A percentile compares a stretch with the other conserved stretches of the same genome.
phyloP scores from a whole-genome alignment of 1,284 basidiomycete species.

The Mrakiaceae sp. region DNA sequence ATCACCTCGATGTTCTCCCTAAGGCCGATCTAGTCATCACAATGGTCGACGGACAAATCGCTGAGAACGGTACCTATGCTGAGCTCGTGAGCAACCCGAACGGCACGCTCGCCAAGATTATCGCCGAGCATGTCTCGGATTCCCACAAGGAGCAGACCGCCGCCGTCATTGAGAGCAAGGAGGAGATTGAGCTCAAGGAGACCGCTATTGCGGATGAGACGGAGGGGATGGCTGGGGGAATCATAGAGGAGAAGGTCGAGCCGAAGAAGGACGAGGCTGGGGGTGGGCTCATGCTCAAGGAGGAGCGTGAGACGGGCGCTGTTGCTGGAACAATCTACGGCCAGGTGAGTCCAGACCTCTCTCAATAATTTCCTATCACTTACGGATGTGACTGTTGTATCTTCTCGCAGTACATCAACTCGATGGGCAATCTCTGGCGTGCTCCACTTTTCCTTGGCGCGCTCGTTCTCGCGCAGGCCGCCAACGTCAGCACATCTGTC shows the following conservation, averaged over 20 bases:
- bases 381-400: no score
- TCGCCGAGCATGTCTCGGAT: slow-evolving; percentile 26
- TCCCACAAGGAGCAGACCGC: not conserved
- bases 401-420: slow-evolving; percentile 4
- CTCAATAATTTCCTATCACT: no score
- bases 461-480: slow-evolving; percentile 22
- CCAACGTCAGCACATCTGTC: slow-evolving; percentile 24
- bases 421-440: not conserved
- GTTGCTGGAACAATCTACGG: slow-evolving; percentile 15
- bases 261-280: slow-evolving; percentile 1
- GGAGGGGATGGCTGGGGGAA: not conserved
- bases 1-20: slow-evolving; percentile 54
- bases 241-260: not conserved
- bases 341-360: no score
- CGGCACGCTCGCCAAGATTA: slow-evolving; percentile 46
- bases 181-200: slow-evolving; percentile 5
- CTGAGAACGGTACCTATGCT: slow-evolving; percentile 30
- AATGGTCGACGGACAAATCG: slow-evolving; percentile 24
- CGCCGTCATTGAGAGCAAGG: not conserved
- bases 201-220: not conserved
- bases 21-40: slow-evolving; percentile 22
- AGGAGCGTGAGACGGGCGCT: slow-evolving; percentile 20
- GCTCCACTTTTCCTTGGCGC: not conserved
- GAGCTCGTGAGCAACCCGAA: slow-evolving; percentile 34
- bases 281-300: slow-evolving; percentile 16